Base-by-base conservation (phyloP, 1,284 basidiomycete species). In the Stygiomarasmius scandens region DNA sequence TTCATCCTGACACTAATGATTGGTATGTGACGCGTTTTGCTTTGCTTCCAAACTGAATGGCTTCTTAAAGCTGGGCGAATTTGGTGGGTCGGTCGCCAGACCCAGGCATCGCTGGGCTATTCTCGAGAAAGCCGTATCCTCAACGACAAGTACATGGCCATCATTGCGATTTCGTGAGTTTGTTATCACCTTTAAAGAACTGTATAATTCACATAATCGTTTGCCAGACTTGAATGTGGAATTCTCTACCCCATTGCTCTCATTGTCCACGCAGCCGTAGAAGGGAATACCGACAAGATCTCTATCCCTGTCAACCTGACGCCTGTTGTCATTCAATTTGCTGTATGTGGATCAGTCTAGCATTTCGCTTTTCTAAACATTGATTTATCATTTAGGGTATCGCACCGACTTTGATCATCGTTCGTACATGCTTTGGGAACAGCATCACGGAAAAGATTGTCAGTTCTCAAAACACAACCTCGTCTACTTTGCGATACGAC, bases 11-110 rank as follows among this genome's bases (percentile, higher is more conserved):
- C 52, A 2, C 10, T 54, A 19, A 32, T 47, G 19, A 54, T 54
- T 32, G 52, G 52, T 54, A 32, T 46, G 52, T 22, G 19, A 20
- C 24, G 22, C 5, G 14, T n/a, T 19, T 46, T 23, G n/a, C 10
- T 27, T 29, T 22, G 25, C 10, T 27, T 43, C 19, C 14, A 38
- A 3, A 24, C 14, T 45, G 3, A 29, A 8, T 22, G 25, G n/a
- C 20, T 10, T n/a, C 12, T 49, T 20, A 53, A 20, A 54, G 52
- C 52, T n/a, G 52, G 52, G 19, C 52, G 52, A 4, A 54, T 54
- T 12, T 54, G 52, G 52, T 54, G 52, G 52, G 24, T 54, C 3
- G 44, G 43, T n/a, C 19, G 41, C 19, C 27, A 19, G 52, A 54
- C 27, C 5, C 29, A 32, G 12, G 29, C 29, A 5, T 32, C 12